phyloP scores from a whole-genome alignment of 805 yeast genomes.

The Sugiyamaella valdiviana region DNA sequence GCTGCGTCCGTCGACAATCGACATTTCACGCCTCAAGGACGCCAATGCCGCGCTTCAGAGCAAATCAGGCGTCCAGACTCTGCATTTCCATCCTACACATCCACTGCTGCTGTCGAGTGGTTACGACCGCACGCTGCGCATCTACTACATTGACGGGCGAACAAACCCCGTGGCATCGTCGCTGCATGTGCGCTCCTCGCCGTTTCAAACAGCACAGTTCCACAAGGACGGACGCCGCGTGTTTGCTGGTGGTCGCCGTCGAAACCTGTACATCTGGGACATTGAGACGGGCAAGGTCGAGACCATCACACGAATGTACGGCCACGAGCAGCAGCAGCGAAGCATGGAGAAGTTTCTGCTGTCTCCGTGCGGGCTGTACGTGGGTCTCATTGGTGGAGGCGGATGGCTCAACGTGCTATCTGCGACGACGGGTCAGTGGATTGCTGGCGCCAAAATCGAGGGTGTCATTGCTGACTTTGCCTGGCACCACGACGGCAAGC shows the following conservation, averaged over 20 bases:
- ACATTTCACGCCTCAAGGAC: slow-evolving; percentile 78
- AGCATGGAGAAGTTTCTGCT: slow-evolving; percentile 82
- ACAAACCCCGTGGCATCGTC: slow-evolving; percentile 75
- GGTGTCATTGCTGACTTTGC: slow-evolving; percentile 80
- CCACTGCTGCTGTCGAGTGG: slow-evolving; percentile 89
- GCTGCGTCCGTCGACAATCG: slow-evolving; percentile 63
- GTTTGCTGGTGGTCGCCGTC: slow-evolving; percentile 85
- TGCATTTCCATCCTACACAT: slow-evolving; percentile 77
- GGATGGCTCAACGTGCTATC: slow-evolving; percentile 88
- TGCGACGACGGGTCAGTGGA: slow-evolving; percentile 77
- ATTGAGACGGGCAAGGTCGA: slow-evolving; percentile 67
- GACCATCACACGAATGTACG: slow-evolving; percentile 83
- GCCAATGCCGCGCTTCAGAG: slow-evolving; percentile 70
- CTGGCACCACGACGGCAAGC: slow-evolving; percentile 45
- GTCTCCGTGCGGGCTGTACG: slow-evolving; percentile 62
- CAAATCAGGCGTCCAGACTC: slow-evolving; percentile 73
- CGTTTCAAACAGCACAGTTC: slow-evolving; percentile 71
- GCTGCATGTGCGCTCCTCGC: slow-evolving; percentile 68
- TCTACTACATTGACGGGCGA: slow-evolving; percentile 88
- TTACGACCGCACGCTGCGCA: slow-evolving; percentile 77
- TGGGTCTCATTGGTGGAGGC: slow-evolving; percentile 73
- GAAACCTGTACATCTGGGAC: slow-evolving; percentile 91
- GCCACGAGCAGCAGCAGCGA: slow-evolving; percentile 78
- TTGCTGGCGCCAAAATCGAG: slow-evolving; percentile 81
- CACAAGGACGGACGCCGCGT: slow-evolving; percentile 49